Percentiles rank a stretch among this genome's conserved stretches.
phyloP scores from a whole-genome alignment of 176 grass and related monocot genomes.

The Oryza longistaminata region DNA sequence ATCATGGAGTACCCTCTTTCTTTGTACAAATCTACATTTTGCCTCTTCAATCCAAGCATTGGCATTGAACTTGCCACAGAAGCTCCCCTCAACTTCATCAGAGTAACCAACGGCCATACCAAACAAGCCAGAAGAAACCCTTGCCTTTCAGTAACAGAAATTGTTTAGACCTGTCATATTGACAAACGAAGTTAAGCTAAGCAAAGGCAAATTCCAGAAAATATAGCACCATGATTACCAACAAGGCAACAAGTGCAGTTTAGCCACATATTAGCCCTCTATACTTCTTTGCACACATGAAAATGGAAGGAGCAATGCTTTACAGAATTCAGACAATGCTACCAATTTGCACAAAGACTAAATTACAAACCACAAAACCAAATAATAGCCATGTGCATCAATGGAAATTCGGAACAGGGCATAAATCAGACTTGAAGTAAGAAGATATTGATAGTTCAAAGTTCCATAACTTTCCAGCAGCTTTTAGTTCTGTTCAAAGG shows the following conservation, averaged over 20 bases:
- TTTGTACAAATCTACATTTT: constrained; percentile 48
- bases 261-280: background rate
- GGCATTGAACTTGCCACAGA: background rate
- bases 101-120: constrained; percentile 5
- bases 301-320: constrained; percentile 19
- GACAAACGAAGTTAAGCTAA: constrained; percentile 9
- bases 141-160: background rate
- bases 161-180: constrained; percentile 37
- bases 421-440: constrained; percentile 2
- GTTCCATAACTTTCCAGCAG: constrained; percentile 5
- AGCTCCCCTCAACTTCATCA: constrained; percentile 29
- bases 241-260: background rate
- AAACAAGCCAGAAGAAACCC: constrained; percentile 12
- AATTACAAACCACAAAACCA: constrained; percentile 26
- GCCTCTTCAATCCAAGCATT: constrained; percentile 44
- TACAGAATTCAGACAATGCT: background rate
- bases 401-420: constrained; percentile 7
- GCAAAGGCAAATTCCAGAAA: constrained; percentile 9
- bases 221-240: background rate
- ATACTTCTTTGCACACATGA: constrained; percentile 25
- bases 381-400: constrained; percentile 5
- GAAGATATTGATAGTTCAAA: constrained; percentile 21
- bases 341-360: background rate
- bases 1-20: constrained; percentile 26
- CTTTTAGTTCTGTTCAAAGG: background rate